Evolutionary conservation across 2,329 filamentous ascomycete genomes (phyloP).

Genomic region (Corinectria fuckeliana): DNA sequence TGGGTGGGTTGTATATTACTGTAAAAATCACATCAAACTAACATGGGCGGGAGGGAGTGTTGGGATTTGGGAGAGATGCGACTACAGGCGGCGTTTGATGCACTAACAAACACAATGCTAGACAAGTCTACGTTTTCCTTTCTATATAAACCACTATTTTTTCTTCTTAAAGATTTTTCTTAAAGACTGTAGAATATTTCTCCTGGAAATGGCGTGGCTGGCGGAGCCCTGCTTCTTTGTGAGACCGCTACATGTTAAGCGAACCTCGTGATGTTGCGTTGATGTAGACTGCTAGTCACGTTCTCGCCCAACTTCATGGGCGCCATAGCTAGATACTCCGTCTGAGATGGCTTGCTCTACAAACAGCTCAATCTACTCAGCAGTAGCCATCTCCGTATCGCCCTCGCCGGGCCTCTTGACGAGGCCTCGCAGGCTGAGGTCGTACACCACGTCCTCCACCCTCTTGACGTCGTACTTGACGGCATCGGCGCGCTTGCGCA

Average conservation of each 20-base stretch:
- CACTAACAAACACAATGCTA: slow-evolving; percentile 13
- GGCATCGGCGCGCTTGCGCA: slow-evolving; percentile 86
- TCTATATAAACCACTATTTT: background rate
- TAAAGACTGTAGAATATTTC: no score
- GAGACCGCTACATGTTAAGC: background rate
- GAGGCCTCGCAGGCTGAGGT: slow-evolving; percentile 85
- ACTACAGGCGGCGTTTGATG: slow-evolving; percentile 9
- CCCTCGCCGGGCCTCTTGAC: slow-evolving; percentile 59
- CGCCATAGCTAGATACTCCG: no score
- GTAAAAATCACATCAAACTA: slow-evolving; percentile 25
- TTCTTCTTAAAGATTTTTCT: background rate
- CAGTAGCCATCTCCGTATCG: slow-evolving; percentile 49
- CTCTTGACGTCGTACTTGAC: slow-evolving; percentile 99
- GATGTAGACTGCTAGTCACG: no score
- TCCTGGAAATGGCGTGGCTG: no score
- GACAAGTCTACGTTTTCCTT: slow-evolving; percentile 14
- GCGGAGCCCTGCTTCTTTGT: background rate
- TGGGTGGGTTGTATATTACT: slow-evolving; percentile 33
- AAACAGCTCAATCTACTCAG: slow-evolving; percentile 33
- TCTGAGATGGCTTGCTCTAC: background rate
- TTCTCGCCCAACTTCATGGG: no score
- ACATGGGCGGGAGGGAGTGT: slow-evolving; percentile 4
- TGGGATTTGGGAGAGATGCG: background rate
- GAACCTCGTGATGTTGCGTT: background rate
- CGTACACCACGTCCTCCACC: slow-evolving; percentile 97